A percentile compares a stretch with the other conserved stretches of the same genome.
phyloP scores from a whole-genome alignment of 129 eudicot species.

The Tagetes patula region DNA sequence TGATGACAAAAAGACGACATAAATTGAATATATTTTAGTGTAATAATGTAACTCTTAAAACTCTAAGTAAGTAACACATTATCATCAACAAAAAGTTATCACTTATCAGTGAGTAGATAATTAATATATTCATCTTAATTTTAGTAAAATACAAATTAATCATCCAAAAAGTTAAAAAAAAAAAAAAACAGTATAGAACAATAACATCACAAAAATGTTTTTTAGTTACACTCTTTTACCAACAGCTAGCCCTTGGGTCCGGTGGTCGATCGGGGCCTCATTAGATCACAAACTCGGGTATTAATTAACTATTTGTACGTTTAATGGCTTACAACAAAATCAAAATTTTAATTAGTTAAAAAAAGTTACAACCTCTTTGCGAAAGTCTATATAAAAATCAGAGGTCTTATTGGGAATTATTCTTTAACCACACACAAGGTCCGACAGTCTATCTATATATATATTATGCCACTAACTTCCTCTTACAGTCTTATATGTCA shows the following conservation, averaged over 20 bases:
- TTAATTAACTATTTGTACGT: too few relatives aligned
- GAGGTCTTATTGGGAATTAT: constrained; percentile 3
- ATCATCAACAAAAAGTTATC: neutral
- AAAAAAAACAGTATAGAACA: neutral
- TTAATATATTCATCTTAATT: neutral
- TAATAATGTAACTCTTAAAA: too few relatives aligned
- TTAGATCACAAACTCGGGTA: too few relatives aligned
- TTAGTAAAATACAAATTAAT: neutral
- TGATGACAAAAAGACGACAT: too few relatives aligned
- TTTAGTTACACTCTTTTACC: too few relatives aligned
- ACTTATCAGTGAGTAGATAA: too few relatives aligned
- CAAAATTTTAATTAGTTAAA: too few relatives aligned
- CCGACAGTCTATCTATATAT: neutral
- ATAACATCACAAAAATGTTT: neutral
- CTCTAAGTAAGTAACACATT: neutral
- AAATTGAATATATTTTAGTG: too few relatives aligned
- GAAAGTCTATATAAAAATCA: neutral
- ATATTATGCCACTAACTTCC: constrained; percentile 12
- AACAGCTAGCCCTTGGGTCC: too few relatives aligned
- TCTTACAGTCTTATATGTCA: neutral
- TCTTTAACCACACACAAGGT: neutral
- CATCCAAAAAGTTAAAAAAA: neutral
- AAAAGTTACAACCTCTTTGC: neutral
- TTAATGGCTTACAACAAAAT: too few relatives aligned
- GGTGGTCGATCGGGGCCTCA: too few relatives aligned